Percentiles rank a stretch among this genome's conserved stretches.
These are phyloP conservation scores for Ustulina deusta DNA, from an alignment of 2,329 filamentous ascomycete species.

Conservation along the genomic window DNA sequence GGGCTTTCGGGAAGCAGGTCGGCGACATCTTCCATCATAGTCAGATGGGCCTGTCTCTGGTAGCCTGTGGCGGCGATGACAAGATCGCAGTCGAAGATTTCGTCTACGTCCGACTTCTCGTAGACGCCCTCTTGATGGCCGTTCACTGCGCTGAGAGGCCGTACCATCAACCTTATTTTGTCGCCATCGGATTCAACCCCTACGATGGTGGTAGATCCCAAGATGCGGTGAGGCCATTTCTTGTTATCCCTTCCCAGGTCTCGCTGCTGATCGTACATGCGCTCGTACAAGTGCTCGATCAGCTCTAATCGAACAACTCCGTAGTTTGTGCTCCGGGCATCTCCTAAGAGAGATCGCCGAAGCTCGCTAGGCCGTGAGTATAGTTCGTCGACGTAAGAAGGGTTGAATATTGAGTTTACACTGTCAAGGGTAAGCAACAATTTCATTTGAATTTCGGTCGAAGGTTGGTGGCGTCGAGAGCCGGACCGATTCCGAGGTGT, in stretches of 20 bases:
- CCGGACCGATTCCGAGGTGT: no score
- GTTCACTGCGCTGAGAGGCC: conserved; percentile 54
- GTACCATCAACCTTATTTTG: conserved; percentile 71
- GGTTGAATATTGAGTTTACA: conserved; percentile 97
- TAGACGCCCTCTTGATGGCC: conserved; percentile 16
- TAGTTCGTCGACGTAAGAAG: conserved; percentile 81
- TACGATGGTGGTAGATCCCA: conserved; percentile 74
- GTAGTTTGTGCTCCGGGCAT: conserved; percentile 90
- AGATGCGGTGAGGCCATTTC: conserved; percentile 85
- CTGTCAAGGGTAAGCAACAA: conserved; percentile 58
- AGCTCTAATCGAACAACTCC: conserved; percentile 91
- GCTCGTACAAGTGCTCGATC: conserved; percentile 88
- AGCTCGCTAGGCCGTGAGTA: conserved; percentile 74
- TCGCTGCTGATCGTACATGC: conserved; percentile 87
- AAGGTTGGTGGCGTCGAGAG: not conserved
- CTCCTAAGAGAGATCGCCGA: conserved; percentile 70
- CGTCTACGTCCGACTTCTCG: conserved; percentile 56
- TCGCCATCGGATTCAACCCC: conserved; percentile 66
- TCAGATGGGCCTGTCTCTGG: conserved; percentile 79
- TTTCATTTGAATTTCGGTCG: not conserved
- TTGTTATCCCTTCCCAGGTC: conserved; percentile 74
- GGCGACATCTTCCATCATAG: conserved; percentile 76
- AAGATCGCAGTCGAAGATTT: conserved; percentile 80
- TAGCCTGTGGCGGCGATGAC: conserved; percentile 93
- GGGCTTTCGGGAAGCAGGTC: conserved; percentile 69